Evolutionary conservation across 1,284 basidiomycete genomes (phyloP).

Genomic region (Coriolopsis trogii): DNA sequence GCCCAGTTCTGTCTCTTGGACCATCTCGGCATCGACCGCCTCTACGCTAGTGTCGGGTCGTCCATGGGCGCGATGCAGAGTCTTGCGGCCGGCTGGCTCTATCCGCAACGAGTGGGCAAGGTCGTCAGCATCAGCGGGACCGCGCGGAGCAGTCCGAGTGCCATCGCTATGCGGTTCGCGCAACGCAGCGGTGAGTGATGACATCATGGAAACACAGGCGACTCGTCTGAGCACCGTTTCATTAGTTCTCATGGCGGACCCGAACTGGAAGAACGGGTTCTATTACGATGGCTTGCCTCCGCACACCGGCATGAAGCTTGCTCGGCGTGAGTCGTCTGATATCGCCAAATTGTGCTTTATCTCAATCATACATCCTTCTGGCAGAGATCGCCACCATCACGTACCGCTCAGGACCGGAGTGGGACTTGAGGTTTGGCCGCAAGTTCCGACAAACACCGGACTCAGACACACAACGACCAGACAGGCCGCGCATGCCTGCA

Average conservation of each 20-base stretch:
- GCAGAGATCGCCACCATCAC: slow-evolving; percentile 99
- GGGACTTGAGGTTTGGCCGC: slow-evolving; percentile 96
- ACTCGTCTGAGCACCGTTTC: slow-evolving; percentile 8
- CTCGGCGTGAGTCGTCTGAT: slow-evolving; percentile 84
- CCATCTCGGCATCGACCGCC: slow-evolving; percentile 78
- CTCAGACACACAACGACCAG: slow-evolving; percentile 33
- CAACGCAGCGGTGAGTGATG: slow-evolving; percentile 83
- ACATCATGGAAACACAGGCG: background rate
- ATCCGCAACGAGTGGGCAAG: slow-evolving; percentile 86
- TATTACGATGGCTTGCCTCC: slow-evolving; percentile 96
- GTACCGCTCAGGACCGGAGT: slow-evolving; percentile 98
- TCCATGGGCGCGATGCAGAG: slow-evolving; percentile 99
- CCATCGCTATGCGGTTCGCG: slow-evolving; percentile 95
- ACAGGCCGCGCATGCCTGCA: slow-evolving; percentile 58
- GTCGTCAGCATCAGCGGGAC: slow-evolving; percentile 95
- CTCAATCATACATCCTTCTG: background rate
- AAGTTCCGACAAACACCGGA: slow-evolving; percentile 55
- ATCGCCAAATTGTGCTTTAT: too few species aligned
- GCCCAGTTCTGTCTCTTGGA: slow-evolving; percentile 92
- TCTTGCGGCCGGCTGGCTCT: slow-evolving; percentile 93
- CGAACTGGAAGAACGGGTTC: slow-evolving; percentile 99
- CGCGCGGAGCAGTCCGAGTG: slow-evolving; percentile 87
- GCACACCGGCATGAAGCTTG: slow-evolving; percentile 98
- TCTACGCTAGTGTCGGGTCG: slow-evolving; percentile 92
- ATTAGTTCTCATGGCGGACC: slow-evolving; percentile 96